Evolutionary conservation across 129 eudicot genomes (phyloP).

Genomic region (Pseudognaphalium luteoalbum): DNA sequence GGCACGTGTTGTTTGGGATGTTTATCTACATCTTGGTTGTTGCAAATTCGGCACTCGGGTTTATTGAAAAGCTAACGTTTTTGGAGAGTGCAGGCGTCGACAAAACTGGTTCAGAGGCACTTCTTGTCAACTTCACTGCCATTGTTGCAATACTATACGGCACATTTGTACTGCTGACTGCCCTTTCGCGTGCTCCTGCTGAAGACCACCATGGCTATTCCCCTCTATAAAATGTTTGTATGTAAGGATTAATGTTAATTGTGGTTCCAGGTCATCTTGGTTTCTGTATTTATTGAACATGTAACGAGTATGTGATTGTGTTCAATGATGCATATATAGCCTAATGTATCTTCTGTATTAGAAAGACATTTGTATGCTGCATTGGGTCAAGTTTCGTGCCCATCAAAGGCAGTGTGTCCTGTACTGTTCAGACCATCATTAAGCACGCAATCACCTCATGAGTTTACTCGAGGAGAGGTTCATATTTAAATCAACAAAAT

Average conservation of each 20-base stretch:
- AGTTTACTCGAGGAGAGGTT: too few relatives aligned
- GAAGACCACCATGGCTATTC: conserved; percentile 65
- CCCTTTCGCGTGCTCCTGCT: conserved; percentile 45
- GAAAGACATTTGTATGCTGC: not conserved
- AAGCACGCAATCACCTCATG: too few relatives aligned
- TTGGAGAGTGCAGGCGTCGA: conserved; percentile 66
- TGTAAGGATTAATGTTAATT: conserved; percentile 4
- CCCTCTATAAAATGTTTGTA: conserved; percentile 44
- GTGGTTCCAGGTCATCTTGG: not conserved
- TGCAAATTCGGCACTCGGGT: conserved; percentile 75
- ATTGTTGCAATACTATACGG: conserved; percentile 78
- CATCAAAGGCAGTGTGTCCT: not conserved
- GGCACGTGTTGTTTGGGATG: conserved; percentile 80
- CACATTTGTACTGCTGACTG: conserved; percentile 69
- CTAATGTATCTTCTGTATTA: not conserved
- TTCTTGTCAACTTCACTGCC: conserved; percentile 94
- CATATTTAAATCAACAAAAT: too few relatives aligned
- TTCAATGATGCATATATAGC: conserved; percentile 9
- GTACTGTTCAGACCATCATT: not conserved
- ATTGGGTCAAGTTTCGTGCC: not conserved
- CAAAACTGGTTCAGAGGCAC: conserved; percentile 88
- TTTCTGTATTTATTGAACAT: conserved; percentile 21
- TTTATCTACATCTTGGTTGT: conserved; percentile 76
- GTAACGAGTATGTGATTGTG: not conserved
- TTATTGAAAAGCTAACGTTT: conserved; percentile 92